Conservation (phyloP, 2,329 filamentous ascomycete species). For the Arthrobotrys entomopaga region DNA sequence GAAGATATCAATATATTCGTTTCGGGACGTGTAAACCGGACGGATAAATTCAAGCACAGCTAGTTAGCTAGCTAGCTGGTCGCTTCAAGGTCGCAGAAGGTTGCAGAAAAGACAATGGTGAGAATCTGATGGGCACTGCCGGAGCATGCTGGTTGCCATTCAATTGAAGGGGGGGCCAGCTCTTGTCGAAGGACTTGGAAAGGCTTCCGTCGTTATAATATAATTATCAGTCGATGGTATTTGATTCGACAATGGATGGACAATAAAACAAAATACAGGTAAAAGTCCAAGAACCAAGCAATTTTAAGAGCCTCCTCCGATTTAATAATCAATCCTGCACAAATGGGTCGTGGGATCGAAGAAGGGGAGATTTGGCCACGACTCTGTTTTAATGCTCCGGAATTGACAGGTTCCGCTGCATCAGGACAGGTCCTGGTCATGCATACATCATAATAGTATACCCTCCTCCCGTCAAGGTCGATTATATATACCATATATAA, state of each 20-base stretch:
- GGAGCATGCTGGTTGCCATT: slow-evolving; percentile 25
- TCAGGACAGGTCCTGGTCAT: not conserved
- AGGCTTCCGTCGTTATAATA: not conserved
- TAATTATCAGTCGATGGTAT: not conserved
- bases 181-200: slow-evolving; percentile 6
- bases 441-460: too few species aligned
- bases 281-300: too few species aligned
- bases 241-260: too few species aligned
- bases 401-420: slow-evolving; percentile 38
- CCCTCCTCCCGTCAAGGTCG: not conserved
- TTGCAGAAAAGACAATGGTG: slow-evolving; percentile 14
- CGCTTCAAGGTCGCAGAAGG: slow-evolving; percentile 19
- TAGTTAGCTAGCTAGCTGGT: slow-evolving; percentile 17
- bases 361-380: slow-evolving; percentile 25
- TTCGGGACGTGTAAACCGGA: slow-evolving; percentile 1
- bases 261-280: too few species aligned
- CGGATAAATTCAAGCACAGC: slow-evolving; percentile 38
- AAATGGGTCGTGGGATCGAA: slow-evolving; percentile 6
- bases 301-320: too few species aligned
- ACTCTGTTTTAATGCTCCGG: slow-evolving; percentile 24
- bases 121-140: slow-evolving; percentile 3
- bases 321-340: too few species aligned
- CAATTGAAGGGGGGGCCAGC: slow-evolving; percentile 8
- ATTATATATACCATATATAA: too few species aligned
- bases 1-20: slow-evolving; percentile 1